These are phyloP conservation scores for Crithidia sp. DNA, from an alignment of 208 protist species.

Conservation along the genomic window DNA sequence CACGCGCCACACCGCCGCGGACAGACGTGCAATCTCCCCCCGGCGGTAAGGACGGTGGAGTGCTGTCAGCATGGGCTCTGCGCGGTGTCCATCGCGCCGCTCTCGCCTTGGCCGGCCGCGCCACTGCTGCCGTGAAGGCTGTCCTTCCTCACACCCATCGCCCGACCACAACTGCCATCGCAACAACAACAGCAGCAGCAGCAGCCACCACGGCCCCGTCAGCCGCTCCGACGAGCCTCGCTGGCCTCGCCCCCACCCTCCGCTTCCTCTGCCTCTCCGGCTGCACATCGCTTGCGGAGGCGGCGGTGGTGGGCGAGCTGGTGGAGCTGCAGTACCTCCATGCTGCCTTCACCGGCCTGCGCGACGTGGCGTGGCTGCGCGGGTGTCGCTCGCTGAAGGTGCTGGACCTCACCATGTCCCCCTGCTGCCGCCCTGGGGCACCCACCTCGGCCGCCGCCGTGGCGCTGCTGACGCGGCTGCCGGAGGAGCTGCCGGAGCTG, in stretches of 20 bases:
- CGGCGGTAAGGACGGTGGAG: too few relatives aligned
- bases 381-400: constrained; percentile 20
- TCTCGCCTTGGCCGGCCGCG: too few relatives aligned
- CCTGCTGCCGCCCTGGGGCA: constrained; percentile 10
- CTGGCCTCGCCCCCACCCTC: neutral
- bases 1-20: too few relatives aligned
- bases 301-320: constrained; percentile 9
- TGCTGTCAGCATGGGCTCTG: too few relatives aligned
- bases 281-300: constrained; percentile 13
- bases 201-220: neutral
- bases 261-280: constrained; percentile 8
- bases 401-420: constrained; percentile 16
- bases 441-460: neutral
- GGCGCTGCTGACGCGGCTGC: constrained; percentile 7
- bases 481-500: constrained; percentile 14
- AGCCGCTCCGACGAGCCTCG: neutral
- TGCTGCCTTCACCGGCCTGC: constrained; percentile 68
- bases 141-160: neutral
- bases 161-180: neutral
- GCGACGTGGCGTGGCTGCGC: constrained; percentile 11
- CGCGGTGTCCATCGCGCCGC: too few relatives aligned
- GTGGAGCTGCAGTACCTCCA: constrained; percentile 92
- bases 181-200: neutral
- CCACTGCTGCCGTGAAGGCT: too few relatives aligned
- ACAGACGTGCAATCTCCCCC: too few relatives aligned